phyloP scores from a whole-genome alignment of 192 early-diverging fungal genomes.

The Pilobolus umbonatus region DNA sequence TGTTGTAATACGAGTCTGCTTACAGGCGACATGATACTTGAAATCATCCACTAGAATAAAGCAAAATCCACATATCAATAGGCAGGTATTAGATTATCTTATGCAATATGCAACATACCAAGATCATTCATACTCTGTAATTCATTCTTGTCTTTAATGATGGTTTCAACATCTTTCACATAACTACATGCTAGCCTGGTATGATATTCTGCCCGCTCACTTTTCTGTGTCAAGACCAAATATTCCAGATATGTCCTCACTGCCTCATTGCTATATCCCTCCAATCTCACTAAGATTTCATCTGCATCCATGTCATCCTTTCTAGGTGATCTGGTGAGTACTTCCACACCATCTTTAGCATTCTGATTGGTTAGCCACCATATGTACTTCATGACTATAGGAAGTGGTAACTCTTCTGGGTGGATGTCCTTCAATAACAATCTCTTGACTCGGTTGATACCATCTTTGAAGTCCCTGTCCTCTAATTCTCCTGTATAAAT shows the following conservation, averaged over 20 bases:
- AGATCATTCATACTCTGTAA: background rate
- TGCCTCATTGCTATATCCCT: slow-evolving; percentile 30
- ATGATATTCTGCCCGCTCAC: slow-evolving; percentile 37
- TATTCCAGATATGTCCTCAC: slow-evolving; percentile 47
- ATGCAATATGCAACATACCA: background rate
- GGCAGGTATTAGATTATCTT: background rate
- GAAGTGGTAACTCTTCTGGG: slow-evolving; percentile 10
- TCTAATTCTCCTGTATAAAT: slow-evolving; percentile 44
- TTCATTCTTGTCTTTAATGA: slow-evolving; percentile 9
- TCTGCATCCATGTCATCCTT: slow-evolving; percentile 32
- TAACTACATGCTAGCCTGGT: slow-evolving; percentile 36
- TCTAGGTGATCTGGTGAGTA: slow-evolving; percentile 26
- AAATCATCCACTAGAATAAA: slow-evolving; percentile 11
- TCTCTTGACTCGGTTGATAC: slow-evolving; percentile 38
- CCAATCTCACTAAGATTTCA: slow-evolving; percentile 26
- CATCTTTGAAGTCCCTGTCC: slow-evolving; percentile 46
- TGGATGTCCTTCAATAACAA: slow-evolving; percentile 33
- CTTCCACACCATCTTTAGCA: slow-evolving; percentile 41
- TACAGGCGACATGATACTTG: slow-evolving; percentile 5
- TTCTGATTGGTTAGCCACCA: slow-evolving; percentile 49
- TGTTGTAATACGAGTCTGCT: background rate
- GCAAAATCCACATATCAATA: no score
- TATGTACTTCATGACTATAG: slow-evolving; percentile 42
- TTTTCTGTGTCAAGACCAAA: slow-evolving; percentile 41
- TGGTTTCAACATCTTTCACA: slow-evolving; percentile 27